phyloP scores from a whole-genome alignment of 2,329 filamentous ascomycete species.

The Dryadomyces quercus-mongolicae region DNA sequence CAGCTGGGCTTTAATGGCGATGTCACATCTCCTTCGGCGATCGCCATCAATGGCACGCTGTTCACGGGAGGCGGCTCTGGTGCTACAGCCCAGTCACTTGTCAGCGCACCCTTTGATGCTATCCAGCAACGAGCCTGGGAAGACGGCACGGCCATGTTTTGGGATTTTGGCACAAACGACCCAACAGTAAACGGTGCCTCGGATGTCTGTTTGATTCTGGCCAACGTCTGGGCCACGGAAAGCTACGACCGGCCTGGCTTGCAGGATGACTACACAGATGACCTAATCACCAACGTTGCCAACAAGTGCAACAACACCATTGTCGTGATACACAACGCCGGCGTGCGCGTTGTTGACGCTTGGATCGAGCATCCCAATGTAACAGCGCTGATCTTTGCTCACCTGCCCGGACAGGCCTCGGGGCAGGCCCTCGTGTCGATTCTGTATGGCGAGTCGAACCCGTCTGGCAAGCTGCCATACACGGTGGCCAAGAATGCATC shows the following conservation, averaged over 20 bases:
- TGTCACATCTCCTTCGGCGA: constrained; percentile 4
- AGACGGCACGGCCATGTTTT: constrained; percentile 45
- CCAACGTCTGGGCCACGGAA: constrained; percentile 59
- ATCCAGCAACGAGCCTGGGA: constrained; percentile 36
- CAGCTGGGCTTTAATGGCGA: background rate
- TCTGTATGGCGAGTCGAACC: constrained; percentile 43
- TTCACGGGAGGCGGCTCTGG: constrained; percentile 25
- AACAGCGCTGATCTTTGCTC: constrained; percentile 49
- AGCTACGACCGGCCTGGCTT: constrained; percentile 51
- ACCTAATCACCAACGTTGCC: constrained; percentile 43
- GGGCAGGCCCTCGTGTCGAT: constrained; percentile 42
- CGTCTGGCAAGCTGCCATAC: constrained; percentile 47
- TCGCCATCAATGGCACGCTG: constrained; percentile 30
- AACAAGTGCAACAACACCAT: constrained; percentile 47
- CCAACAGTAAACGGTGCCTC: constrained; percentile 36
- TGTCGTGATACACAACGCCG: constrained; percentile 54
- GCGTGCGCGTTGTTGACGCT: constrained; percentile 43
- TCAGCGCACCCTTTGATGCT: constrained; percentile 42
- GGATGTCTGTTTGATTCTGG: constrained; percentile 56
- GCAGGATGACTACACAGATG: constrained; percentile 53
- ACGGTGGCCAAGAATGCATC: constrained; percentile 42
- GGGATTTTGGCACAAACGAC: constrained; percentile 38
- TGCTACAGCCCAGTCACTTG: constrained; percentile 24
- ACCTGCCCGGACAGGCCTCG: constrained; percentile 51
- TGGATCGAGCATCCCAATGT: constrained; percentile 53